Base-by-base conservation (phyloP, 352 stramenopile genomes). In the Pythium aristosporum region DNA sequence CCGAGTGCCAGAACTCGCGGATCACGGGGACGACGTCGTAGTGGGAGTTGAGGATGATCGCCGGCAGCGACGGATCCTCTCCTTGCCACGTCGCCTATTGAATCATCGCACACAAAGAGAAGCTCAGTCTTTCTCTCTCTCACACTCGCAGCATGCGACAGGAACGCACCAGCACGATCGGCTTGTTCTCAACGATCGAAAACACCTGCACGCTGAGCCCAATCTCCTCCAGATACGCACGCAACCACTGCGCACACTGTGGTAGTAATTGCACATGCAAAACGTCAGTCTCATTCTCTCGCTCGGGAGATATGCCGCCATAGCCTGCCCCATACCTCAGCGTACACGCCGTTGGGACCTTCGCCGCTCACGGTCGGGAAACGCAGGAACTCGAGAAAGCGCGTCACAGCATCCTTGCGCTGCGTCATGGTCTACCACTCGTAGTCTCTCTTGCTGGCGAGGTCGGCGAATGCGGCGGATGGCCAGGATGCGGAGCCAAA, bases 1-100 rank as follows among this genome's bases (percentile, higher is more conserved):
- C 88, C 16, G 90, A 83, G 8, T 92, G 81, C 96, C 96, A 98
- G 56, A 89, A 72, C 32, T 96, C 76, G 10, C 72, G 44, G 59
- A 88, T 84, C n/a, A 85, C 92, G 5, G 96, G 96, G 8, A 99
- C 96, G 21, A 99, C 95, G 72, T 99, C 96, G 73, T 98, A 99
- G 71, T 99, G 96, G 20, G 83, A 96, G 73, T 99, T 99, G 32
- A 98, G 77, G 10, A 99, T 66, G 36, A 99, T 76, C 0, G 84
- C 73, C 1, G 94, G 92, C 42, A 98, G 79, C 34, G 79, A 73
- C 13, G 82, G 57, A 63, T 98, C 74, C 25, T 84, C 70, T 23
- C 95, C 96, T 55, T 77, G 76, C 89, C 94, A 98, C 39, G 85
- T 85, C 2, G 76, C 74, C 79, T 88, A 52, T 50, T 39, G 11